Evolutionary conservation across 768 basidiomycete genomes (phyloP).

Genomic region (Kwoniella europaea): DNA sequence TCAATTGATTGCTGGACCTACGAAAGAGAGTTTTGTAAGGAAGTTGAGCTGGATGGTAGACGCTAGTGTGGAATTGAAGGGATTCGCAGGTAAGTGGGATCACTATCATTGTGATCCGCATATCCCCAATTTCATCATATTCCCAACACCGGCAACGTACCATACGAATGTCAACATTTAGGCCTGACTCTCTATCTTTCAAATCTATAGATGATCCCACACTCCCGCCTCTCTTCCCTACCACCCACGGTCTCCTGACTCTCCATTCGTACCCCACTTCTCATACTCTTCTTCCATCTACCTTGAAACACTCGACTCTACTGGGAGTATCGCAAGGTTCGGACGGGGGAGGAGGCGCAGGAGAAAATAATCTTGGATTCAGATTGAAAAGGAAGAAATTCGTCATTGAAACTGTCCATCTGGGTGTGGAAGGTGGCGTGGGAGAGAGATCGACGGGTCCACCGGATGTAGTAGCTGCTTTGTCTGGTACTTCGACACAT

Average conservation of each 20-base stretch:
- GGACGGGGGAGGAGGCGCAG: constrained; percentile 65
- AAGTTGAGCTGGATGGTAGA: constrained; percentile 81
- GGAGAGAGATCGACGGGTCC: constrained; percentile 57
- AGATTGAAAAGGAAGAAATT: constrained; percentile 85
- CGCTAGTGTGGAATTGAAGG: constrained; percentile 71
- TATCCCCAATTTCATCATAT: not conserved
- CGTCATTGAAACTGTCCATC: constrained; percentile 85
- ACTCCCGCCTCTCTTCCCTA: constrained; percentile 73
- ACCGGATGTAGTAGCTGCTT: constrained; percentile 25
- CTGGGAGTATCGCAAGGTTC: constrained; percentile 69
- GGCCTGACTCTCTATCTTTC: not conserved
- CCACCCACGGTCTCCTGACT: constrained; percentile 82
- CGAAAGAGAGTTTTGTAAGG: constrained; percentile 71
- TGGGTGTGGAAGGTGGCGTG: constrained; percentile 59
- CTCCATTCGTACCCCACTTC: constrained; percentile 77
- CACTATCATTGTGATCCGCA: not conserved
- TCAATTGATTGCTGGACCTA: constrained; percentile 60
- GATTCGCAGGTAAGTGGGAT: constrained; percentile 73
- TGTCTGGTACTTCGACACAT: constrained; percentile 4
- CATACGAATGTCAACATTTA: not conserved
- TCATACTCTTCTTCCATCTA: constrained; percentile 74
- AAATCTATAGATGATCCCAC: constrained; percentile 71
- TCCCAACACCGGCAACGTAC: too few relatives aligned
- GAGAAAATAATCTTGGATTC: constrained; percentile 96
- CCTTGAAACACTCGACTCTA: constrained; percentile 79